These are phyloP conservation scores for Zancudomyces culisetae DNA, from an alignment of 371 early-diverging fungal species.

Conservation along the genomic window DNA sequence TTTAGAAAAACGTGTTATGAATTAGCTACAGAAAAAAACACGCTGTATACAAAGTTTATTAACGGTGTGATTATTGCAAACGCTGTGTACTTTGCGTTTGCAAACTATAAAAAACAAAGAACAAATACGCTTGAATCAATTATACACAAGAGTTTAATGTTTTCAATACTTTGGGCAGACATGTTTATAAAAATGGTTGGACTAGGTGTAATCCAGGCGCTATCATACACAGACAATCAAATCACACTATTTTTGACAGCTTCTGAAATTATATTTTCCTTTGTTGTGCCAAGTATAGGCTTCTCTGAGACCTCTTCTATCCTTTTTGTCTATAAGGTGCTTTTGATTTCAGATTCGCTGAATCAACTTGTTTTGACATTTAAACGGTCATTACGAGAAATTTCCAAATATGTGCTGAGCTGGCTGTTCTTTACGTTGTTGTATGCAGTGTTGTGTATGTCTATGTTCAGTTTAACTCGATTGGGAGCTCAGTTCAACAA, in stretches of 20 bases:
- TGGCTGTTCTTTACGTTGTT: constrained; percentile 45
- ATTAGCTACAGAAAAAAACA: background rate
- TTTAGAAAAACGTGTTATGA: background rate
- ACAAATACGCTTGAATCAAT: background rate
- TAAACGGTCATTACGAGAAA: constrained; percentile 34
- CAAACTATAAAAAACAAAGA: background rate
- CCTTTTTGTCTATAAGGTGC: constrained; percentile 2
- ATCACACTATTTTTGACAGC: background rate
- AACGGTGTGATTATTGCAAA: background rate
- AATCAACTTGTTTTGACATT: constrained; percentile 2
- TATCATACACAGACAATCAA: background rate
- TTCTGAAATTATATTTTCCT: background rate
- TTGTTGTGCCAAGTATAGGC: background rate
- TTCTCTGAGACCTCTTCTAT: background rate
- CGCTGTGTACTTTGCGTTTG: background rate
- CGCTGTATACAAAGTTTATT: constrained; percentile 1
- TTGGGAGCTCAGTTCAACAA: constrained; percentile 32
- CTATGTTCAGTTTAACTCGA: constrained; percentile 45
- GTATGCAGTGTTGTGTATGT: constrained; percentile 48
- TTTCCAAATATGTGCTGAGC: constrained; percentile 38
- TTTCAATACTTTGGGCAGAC: constrained; percentile 7
- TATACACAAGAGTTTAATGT: constrained; percentile 46
- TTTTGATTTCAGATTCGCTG: constrained; percentile 4
- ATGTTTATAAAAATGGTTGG: background rate
- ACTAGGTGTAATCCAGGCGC: background rate